Evolutionary conservation across 2,329 filamentous ascomycete species (phyloP).

Genomic region (Trichoderma koningiopsis): DNA sequence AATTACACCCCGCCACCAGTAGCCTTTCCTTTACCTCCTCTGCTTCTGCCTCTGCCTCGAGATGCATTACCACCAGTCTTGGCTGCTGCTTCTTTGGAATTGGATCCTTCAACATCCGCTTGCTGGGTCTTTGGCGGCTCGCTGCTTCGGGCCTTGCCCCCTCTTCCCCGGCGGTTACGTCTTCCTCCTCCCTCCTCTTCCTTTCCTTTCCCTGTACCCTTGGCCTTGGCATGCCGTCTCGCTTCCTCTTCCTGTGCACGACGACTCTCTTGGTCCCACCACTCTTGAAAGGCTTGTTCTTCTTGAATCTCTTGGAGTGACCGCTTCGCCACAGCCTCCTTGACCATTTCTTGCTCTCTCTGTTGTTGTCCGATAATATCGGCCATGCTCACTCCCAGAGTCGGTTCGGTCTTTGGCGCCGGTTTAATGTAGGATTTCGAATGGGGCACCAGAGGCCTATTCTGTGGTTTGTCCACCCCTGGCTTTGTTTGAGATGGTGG

Average conservation of each 20-base stretch:
- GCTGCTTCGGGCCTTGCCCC: conserved; percentile 34
- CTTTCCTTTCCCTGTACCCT: conserved; percentile 48
- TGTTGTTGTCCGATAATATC: conserved; percentile 89
- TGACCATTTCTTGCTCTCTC: conserved; percentile 78
- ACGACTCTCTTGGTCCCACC: conserved; percentile 87
- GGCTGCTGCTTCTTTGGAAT: conserved; percentile 18
- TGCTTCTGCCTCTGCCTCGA: conserved; percentile 26
- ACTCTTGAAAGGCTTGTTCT: conserved; percentile 94
- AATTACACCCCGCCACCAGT: conserved; percentile 12
- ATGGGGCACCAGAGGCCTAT: conserved; percentile 56
- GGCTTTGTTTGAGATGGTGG: conserved; percentile 36
- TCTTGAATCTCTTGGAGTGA: conserved; percentile 93
- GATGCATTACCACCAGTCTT: conserved; percentile 17
- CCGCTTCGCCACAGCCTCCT: conserved; percentile 82
- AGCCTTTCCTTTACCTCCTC: conserved; percentile 23
- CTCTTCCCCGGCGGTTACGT: conserved; percentile 35
- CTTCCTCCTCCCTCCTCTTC: conserved; percentile 35
- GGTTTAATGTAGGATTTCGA: conserved; percentile 62
- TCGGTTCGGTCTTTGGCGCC: conserved; percentile 62
- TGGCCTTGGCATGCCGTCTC: conserved; percentile 43
- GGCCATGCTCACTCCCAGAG: conserved; percentile 72
- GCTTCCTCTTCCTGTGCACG: conserved; percentile 67
- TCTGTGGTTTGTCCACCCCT: conserved; percentile 36
- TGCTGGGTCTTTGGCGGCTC: conserved; percentile 29
- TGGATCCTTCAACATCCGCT: conserved; percentile 27